Evolutionary conservation across 176 grass and related monocot genomes (phyloP).

Genomic region (Hordeum marinum): DNA sequence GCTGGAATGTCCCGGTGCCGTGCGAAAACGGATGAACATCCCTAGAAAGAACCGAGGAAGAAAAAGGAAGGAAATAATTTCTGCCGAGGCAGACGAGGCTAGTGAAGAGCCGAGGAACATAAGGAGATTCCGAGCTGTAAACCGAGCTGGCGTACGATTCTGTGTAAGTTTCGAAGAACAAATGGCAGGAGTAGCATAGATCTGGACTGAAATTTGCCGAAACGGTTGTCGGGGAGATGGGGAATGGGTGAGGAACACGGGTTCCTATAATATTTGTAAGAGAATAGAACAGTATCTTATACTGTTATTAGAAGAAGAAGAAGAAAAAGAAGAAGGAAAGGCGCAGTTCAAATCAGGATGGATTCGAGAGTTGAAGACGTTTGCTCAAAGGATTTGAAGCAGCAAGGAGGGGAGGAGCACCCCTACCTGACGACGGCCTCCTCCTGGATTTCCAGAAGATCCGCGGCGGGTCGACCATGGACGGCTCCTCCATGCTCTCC

Average conservation of each 20-base stretch:
- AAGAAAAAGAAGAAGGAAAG: too few relatives aligned
- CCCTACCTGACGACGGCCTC: conserved; percentile 65
- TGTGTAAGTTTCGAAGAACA: not conserved
- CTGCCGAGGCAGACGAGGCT: not conserved
- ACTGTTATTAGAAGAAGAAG: too few relatives aligned
- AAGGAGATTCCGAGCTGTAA: not conserved
- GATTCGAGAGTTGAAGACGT: not conserved
- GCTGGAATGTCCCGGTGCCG: not conserved
- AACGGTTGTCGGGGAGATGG: not conserved
- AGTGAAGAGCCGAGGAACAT: too few relatives aligned
- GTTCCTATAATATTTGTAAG: not conserved
- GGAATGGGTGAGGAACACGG: not conserved
- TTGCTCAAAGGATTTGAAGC: not conserved
- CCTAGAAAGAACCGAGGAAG: too few relatives aligned
- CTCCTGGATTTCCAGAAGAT: conserved; percentile 90
- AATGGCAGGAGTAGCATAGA: not conserved
- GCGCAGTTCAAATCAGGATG: not conserved
- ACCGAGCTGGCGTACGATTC: not conserved
- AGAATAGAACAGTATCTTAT: too few relatives aligned
- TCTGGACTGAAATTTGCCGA: not conserved
- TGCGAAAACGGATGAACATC: not conserved
- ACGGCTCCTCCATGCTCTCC: not conserved
- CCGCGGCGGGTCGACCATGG: conserved; percentile 57
- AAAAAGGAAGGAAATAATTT: not conserved
- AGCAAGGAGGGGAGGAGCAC: not conserved